These are phyloP conservation scores for Claviceps monticola DNA, from an alignment of 2,329 filamentous ascomycete genomes.

Conservation along the genomic window DNA sequence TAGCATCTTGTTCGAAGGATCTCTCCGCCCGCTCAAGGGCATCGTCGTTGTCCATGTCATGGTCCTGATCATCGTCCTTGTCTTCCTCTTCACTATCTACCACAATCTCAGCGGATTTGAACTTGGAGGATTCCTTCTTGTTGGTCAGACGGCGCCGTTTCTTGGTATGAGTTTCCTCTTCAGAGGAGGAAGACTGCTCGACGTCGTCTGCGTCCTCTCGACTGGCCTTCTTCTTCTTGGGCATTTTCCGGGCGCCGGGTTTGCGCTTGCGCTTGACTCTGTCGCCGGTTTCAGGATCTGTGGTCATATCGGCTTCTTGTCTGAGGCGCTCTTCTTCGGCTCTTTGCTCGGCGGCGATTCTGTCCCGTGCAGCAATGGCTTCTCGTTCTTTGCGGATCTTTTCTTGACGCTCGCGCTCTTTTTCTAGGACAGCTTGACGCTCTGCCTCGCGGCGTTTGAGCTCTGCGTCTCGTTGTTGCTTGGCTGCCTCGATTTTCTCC, in stretches of 20 bases:
- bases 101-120: conserved; percentile 74
- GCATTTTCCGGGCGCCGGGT: conserved; percentile 26
- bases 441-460: conserved; percentile 65
- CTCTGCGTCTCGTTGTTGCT: conserved; percentile 68
- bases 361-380: conserved; percentile 63
- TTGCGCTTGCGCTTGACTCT: conserved; percentile 67
- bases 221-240: conserved; percentile 41
- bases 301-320: conserved; percentile 62
- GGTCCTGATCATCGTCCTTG: not conserved
- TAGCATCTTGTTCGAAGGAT: conserved; percentile 22
- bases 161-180: conserved; percentile 35
- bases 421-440: conserved; percentile 51
- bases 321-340: conserved; percentile 20
- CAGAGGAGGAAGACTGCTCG: conserved; percentile 32
- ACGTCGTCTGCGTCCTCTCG: conserved; percentile 29
- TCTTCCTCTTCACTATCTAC: conserved; percentile 54
- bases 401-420: conserved; percentile 59
- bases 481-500: conserved; percentile 69
- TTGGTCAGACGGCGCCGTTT: conserved; percentile 48
- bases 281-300: conserved; percentile 70
- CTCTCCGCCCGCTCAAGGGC: conserved; percentile 32
- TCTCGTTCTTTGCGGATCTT: conserved; percentile 80
- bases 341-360: conserved; percentile 54
- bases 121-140: conserved; percentile 45
- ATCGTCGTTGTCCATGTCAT: conserved; percentile 23